Percentiles rank a stretch among this genome's conserved stretches.
Conservation (phyloP, 305 asterid genomes). For the Salvia sclarea region DNA sequence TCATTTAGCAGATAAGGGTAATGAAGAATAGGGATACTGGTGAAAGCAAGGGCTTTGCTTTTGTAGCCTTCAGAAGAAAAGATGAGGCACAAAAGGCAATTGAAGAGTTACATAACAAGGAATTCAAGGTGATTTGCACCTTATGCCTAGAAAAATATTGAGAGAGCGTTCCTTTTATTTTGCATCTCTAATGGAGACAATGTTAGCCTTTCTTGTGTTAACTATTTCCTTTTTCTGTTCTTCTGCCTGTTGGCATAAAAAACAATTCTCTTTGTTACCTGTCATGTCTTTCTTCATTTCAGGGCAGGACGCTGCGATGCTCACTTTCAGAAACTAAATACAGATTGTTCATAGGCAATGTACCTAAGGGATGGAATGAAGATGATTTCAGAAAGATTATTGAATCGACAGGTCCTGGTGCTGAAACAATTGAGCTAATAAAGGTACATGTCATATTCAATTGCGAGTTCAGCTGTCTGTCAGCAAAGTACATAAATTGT, state of each 20-base stretch:
- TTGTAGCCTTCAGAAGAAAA: slow-evolving; percentile 81
- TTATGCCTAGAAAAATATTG: slow-evolving; percentile 8
- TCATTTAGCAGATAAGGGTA: slow-evolving; percentile 68
- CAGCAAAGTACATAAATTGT: slow-evolving; percentile 24
- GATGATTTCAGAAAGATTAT: slow-evolving; percentile 69
- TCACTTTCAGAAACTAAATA: slow-evolving; percentile 86
- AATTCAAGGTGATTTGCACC: slow-evolving; percentile 64
- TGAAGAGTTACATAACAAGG: slow-evolving; percentile 78
- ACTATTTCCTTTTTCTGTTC: slow-evolving; percentile 17
- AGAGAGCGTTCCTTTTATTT: slow-evolving; percentile 10
- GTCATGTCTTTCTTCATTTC: slow-evolving; percentile 40
- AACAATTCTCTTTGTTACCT: slow-evolving; percentile 9
- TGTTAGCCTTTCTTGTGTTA: slow-evolving; percentile 20
- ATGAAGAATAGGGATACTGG: slow-evolving; percentile 92
- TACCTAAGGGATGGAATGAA: slow-evolving; percentile 84
- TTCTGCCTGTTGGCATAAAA: slow-evolving; percentile 15
- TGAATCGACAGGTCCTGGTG: slow-evolving; percentile 86
- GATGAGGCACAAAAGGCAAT: slow-evolving; percentile 89
- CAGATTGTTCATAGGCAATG: slow-evolving; percentile 86
- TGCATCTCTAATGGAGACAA: not conserved
- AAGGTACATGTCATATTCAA: slow-evolving; percentile 52
- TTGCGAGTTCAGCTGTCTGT: slow-evolving; percentile 16
- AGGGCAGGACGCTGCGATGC: slow-evolving; percentile 88
- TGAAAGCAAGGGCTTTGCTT: slow-evolving; percentile 95
- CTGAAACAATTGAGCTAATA: slow-evolving; percentile 82